Evolutionary conservation across 1,284 basidiomycete genomes (phyloP).

Genomic region (Ustilago hordei): DNA sequence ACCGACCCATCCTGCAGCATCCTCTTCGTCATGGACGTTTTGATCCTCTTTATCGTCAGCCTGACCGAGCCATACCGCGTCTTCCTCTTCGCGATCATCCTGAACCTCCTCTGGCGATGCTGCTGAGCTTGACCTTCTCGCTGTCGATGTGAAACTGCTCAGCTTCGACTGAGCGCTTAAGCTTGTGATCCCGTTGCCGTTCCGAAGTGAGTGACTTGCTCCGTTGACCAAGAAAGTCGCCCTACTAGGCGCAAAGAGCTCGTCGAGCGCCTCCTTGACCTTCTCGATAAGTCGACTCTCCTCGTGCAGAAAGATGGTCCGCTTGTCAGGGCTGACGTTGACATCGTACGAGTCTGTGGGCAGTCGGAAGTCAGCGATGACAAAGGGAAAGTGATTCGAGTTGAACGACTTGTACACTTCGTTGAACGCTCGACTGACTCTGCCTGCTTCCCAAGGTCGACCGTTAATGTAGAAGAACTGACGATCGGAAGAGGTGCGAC

Average conservation of each 20-base stretch:
- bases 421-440: conserved; percentile 59
- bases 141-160: background rate
- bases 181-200: conserved; percentile 14
- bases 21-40: background rate
- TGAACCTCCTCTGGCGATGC: background rate
- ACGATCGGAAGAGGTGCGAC: conserved; percentile 77
- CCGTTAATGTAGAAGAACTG: conserved; percentile 97
- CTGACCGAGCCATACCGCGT: conserved; percentile 3
- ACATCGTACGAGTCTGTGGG: conserved; percentile 89
- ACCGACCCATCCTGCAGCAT: background rate
- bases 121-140: background rate
- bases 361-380: conserved; percentile 84
- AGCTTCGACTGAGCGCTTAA: conserved; percentile 27
- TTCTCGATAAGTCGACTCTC: conserved; percentile 81
- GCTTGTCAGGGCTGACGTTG: conserved; percentile 96
- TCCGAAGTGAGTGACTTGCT: conserved; percentile 36
- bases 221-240: conserved; percentile 74
- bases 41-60: conserved; percentile 10
- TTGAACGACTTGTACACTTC: conserved; percentile 66
- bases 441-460: conserved; percentile 79
- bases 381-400: conserved; percentile 74
- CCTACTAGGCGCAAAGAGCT: conserved; percentile 77
- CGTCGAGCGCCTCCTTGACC: conserved; percentile 75
- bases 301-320: conserved; percentile 90
- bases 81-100: conserved; percentile 33